Evolutionary conservation across 306 rosid species (phyloP).

Genomic region (Sesbania bispinosa): DNA sequence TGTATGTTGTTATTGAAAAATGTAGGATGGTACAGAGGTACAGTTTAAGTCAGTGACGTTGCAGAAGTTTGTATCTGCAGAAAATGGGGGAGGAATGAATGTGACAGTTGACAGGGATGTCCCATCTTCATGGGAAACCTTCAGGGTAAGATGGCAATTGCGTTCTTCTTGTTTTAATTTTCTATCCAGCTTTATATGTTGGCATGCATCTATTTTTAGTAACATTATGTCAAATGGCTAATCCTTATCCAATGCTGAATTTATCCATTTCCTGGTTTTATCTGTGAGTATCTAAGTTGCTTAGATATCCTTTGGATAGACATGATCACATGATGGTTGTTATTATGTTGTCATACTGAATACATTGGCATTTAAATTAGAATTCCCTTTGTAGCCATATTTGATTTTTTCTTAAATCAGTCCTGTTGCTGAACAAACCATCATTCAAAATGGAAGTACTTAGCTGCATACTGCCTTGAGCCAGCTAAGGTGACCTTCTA

Average conservation of each 20-base stretch:
- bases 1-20: constrained; percentile 12
- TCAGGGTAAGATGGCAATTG: constrained; percentile 50
- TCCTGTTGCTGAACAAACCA: not conserved
- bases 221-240: not conserved
- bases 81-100: constrained; percentile 78
- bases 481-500: not conserved
- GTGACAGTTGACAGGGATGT: constrained; percentile 70
- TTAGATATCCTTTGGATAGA: not conserved
- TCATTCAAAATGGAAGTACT: not conserved
- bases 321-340: not conserved
- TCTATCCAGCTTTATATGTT: not conserved
- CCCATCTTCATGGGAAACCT: constrained; percentile 89
- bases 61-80: constrained; percentile 77
- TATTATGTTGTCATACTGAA: not conserved
- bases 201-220: not conserved
- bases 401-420: not conserved
- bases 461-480: not conserved
- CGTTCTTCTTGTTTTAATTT: constrained; percentile 13
- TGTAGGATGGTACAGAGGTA: constrained; percentile 80
- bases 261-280: not conserved
- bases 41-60: constrained; percentile 76
- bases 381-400: not conserved
- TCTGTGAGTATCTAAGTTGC: not conserved
- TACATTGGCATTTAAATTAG: not conserved
- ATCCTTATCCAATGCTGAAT: not conserved